Evolutionary conservation across 2,329 filamentous ascomycete genomes (phyloP).

Genomic region (Penicillium fuscoglaucum): DNA sequence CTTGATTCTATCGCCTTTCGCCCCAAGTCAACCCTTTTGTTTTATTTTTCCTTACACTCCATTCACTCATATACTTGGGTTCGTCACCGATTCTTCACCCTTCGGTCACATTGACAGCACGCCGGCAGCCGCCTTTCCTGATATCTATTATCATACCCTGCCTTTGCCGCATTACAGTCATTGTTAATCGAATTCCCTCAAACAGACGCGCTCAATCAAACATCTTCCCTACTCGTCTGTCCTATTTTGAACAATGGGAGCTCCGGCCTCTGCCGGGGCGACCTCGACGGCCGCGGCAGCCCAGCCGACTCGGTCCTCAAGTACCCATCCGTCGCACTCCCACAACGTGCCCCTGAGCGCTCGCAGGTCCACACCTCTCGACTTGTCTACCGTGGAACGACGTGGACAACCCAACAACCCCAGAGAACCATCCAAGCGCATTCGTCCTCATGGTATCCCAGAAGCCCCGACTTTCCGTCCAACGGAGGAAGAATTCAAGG

Average conservation of each 20-base stretch:
- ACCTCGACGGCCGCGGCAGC: constrained; percentile 32
- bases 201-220: constrained; percentile 30
- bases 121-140: constrained; percentile 11
- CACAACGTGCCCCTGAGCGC: constrained; percentile 62
- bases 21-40: background rate
- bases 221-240: constrained; percentile 10
- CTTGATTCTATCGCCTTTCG: background rate
- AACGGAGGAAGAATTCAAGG: constrained; percentile 89
- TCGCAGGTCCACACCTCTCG: constrained; percentile 67
- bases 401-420: constrained; percentile 77
- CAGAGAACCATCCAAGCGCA: constrained; percentile 73
- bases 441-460: constrained; percentile 77
- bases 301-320: constrained; percentile 43
- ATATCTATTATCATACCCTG: constrained; percentile 29
- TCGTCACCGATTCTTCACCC: constrained; percentile 1
- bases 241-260: constrained; percentile 43
- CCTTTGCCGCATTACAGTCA: constrained; percentile 36
- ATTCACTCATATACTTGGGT: background rate
- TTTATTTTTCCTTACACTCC: background rate
- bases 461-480: constrained; percentile 90
- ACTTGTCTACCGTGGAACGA: constrained; percentile 87
- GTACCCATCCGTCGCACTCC: constrained; percentile 46
- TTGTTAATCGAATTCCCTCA: constrained; percentile 14
- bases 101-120: constrained; percentile 6
- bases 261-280: constrained; percentile 46